These are phyloP conservation scores for Hyphopichia homilentoma DNA, from an alignment of 805 yeast genomes.

Conservation along the genomic window DNA sequence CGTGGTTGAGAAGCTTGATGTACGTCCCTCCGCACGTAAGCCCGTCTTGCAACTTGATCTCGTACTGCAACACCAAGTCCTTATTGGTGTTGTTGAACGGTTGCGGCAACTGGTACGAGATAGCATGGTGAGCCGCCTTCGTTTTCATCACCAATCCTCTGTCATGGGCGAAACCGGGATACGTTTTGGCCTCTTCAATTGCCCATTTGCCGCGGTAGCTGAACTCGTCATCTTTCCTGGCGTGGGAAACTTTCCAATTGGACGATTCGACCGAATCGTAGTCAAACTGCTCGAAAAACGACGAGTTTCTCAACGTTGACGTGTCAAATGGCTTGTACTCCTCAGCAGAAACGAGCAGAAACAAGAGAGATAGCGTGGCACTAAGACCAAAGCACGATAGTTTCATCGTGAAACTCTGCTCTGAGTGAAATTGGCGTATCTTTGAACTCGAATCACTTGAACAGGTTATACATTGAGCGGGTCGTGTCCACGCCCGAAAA, in stretches of 20 bases:
- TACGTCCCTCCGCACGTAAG: conserved; percentile 89
- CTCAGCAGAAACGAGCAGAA: background rate
- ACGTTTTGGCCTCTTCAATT: conserved; percentile 48
- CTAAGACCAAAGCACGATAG: background rate
- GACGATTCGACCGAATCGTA: conserved; percentile 20
- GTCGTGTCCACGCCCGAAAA: no score
- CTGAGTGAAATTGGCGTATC: no score
- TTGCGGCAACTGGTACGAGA: conserved; percentile 56
- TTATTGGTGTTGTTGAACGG: conserved; percentile 58
- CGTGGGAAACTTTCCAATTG: conserved; percentile 51
- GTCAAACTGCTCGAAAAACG: conserved; percentile 66
- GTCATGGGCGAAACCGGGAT: conserved; percentile 63
- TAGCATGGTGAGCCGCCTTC: conserved; percentile 80
- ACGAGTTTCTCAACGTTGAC: conserved; percentile 30
- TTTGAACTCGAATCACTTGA: no score
- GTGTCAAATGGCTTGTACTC: conserved; percentile 34
- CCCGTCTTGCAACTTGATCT: conserved; percentile 78
- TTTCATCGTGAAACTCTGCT: background rate
- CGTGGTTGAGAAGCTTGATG: conserved; percentile 59
- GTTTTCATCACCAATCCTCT: conserved; percentile 73
- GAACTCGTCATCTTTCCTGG: conserved; percentile 49
- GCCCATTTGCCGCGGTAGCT: conserved; percentile 74
- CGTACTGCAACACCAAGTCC: conserved; percentile 83
- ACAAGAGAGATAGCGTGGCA: background rate
- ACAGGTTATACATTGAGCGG: no score